Evolutionary conservation across 495 filamentous ascomycete genomes (phyloP).

Genomic region (Talaromyces borbonicus): DNA sequence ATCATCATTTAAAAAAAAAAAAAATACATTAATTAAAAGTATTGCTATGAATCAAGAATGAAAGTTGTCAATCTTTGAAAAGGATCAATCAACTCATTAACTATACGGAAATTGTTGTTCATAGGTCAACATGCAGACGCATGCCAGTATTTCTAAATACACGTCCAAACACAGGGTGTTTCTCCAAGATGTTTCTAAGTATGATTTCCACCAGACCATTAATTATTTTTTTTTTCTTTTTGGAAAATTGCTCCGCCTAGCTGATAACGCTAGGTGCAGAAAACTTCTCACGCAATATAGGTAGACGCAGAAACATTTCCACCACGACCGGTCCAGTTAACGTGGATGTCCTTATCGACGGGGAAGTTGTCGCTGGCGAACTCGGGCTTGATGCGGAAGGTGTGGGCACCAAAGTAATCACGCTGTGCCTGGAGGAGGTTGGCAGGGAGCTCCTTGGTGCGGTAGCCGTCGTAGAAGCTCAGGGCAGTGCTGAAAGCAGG

Average conservation of each 20-base stretch:
- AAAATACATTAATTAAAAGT: too few species aligned
- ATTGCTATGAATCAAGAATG: background rate
- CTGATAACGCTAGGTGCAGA: background rate
- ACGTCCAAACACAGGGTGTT: background rate
- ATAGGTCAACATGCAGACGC: background rate
- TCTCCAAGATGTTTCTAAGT: constrained; percentile 2
- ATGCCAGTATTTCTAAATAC: background rate
- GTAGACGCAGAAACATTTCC: constrained; percentile 95
- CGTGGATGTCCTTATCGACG: constrained; percentile 84
- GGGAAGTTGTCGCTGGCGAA: constrained; percentile 72
- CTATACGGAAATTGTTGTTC: background rate
- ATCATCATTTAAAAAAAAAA: too few species aligned
- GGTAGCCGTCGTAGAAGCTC: constrained; percentile 96
- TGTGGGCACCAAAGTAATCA: constrained; percentile 99
- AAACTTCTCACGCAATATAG: constrained; percentile 72
- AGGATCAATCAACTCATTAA: background rate
- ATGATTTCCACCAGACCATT: constrained; percentile 2
- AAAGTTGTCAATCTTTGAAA: background rate
- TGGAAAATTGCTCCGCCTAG: background rate
- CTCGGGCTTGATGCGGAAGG: constrained; percentile 96
- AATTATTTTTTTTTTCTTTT: background rate
- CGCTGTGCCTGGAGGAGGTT: constrained; percentile 97
- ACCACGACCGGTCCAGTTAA: constrained; percentile 98
- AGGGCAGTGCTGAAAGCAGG: constrained; percentile 94
- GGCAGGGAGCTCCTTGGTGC: constrained; percentile 88